Evolutionary conservation across 768 basidiomycete genomes (phyloP), one percentile per base, ranked within the genome.

Genomic region (Sporobolomyces phaffii): DNA sequence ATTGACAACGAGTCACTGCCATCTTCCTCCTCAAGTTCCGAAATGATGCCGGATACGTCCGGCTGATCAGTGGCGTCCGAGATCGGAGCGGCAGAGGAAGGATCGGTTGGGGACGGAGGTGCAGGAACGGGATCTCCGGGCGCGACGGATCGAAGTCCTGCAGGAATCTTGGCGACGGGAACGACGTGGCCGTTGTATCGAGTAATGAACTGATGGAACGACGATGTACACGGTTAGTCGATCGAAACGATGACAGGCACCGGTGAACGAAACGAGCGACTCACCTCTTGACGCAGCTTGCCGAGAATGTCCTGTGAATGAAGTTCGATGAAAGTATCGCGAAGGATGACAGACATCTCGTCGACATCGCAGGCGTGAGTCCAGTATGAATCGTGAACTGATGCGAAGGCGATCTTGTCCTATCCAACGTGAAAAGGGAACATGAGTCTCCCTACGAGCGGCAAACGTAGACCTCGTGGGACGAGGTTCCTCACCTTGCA

Each of bases 381-480:
- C 96, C 96, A 99, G 79, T 97, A 99, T 1, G 96, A 98, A 76
- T 99, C 96, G 76, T 99, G 96, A 15, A 99, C 96, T 1, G 91
- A 89, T 1, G 94, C 93, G 77, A 97, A 98, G 0, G 87, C 86
- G 71, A 99, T 75, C 41, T 81, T 82, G 74, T 83, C 84, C 17
- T 86, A 83, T 89, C 91, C 73, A 3, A 43, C 22, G 59, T 14
- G 17, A 38, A 63, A 64, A 4, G 31, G 65, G 26, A 70, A 29
- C 60, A 72, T 14, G 36, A 49, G 57, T 52, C 38, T 17, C 43
- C 54, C 6, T 17, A 38, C 38, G 9, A 5, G 31, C 10, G 5
- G 31, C 40, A 26, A 22, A 48, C 47, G 48, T 48, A 8, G 33
- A 22, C 11, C 1, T 15, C 43, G 22, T 33, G n/a, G 41, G 45